These are phyloP conservation scores for Lathyrus sativus DNA, from an alignment of 306 rosid species.

Conservation along the genomic window DNA sequence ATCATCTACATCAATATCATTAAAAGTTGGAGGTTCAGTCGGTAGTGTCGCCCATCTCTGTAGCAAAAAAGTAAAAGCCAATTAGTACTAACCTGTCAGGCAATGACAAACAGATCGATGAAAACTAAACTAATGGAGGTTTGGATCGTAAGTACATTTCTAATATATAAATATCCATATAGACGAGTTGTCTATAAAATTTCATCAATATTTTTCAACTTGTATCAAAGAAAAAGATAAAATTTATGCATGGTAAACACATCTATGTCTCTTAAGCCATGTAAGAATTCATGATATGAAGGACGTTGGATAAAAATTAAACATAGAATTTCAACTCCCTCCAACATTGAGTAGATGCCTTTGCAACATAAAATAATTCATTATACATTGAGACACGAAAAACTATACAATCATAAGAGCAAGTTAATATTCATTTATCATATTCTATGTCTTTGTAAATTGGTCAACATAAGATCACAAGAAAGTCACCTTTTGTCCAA, in stretches of 20 bases:
- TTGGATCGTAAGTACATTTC: constrained; percentile 58
- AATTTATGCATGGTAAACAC: neutral
- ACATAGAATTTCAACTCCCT: too few species aligned
- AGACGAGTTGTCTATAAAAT: constrained; percentile 77
- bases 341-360: too few species aligned
- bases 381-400: too few species aligned
- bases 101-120: neutral
- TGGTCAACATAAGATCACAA: too few species aligned
- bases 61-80: too few species aligned
- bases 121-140: constrained; percentile 32
- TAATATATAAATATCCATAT: constrained; percentile 73
- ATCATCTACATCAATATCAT: constrained; percentile 79
- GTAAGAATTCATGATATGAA: constrained; percentile 1
- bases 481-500: too few species aligned
- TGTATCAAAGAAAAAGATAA: constrained; percentile 40
- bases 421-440: too few species aligned
- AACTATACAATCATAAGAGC: too few species aligned
- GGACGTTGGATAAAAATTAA: too few species aligned
- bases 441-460: neutral
- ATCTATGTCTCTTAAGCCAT: too few species aligned
- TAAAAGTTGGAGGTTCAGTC: constrained; percentile 82
- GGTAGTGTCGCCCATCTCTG: constrained; percentile 80
- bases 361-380: too few species aligned
- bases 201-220: constrained; percentile 82
- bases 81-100: neutral